Evolutionary conservation across 176 grass and related monocot genomes (phyloP).

Genomic region (Juncus inflexus): DNA sequence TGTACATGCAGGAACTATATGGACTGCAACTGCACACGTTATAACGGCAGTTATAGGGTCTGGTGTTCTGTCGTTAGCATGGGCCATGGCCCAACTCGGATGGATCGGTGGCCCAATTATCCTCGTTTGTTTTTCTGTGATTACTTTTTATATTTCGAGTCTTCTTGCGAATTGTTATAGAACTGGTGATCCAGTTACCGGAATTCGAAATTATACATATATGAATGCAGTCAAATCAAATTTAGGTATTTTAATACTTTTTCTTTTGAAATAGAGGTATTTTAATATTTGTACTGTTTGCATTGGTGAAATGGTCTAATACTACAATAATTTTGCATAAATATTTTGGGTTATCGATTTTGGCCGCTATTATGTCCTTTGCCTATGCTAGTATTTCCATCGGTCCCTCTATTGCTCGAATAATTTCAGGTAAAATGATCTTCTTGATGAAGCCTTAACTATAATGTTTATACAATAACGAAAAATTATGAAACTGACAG

Average conservation of each 20-base stretch:
- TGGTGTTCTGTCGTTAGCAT: conserved; percentile 81
- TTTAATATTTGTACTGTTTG: neutral
- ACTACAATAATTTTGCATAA: neutral
- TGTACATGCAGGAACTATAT: conserved; percentile 52
- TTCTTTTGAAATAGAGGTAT: too few relatives aligned
- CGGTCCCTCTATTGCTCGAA: conserved; percentile 44
- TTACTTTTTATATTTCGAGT: conserved; percentile 77
- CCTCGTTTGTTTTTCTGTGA: conserved; percentile 49
- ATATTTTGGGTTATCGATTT: conserved; percentile 46
- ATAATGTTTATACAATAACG: too few relatives aligned
- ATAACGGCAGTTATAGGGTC: conserved; percentile 91
- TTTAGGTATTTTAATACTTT: too few relatives aligned
- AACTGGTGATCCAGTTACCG: conserved; percentile 37
- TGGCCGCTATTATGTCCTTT: conserved; percentile 82
- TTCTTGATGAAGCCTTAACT: too few relatives aligned
- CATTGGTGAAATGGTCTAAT: neutral
- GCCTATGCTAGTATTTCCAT: conserved; percentile 65
- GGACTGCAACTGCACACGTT: conserved; percentile 84
- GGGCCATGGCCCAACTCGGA: conserved; percentile 73
- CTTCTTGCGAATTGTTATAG: conserved; percentile 92
- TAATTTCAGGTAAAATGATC: conserved; percentile 48
- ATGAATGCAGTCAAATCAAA: conserved; percentile 70
- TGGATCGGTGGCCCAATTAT: conserved; percentile 58
- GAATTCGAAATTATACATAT: conserved; percentile 77
- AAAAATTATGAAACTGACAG: too few relatives aligned